Evolutionary conservation across 2,329 filamentous ascomycete species (phyloP).

Genomic region (Phyllosticta paracitricarpa): DNA sequence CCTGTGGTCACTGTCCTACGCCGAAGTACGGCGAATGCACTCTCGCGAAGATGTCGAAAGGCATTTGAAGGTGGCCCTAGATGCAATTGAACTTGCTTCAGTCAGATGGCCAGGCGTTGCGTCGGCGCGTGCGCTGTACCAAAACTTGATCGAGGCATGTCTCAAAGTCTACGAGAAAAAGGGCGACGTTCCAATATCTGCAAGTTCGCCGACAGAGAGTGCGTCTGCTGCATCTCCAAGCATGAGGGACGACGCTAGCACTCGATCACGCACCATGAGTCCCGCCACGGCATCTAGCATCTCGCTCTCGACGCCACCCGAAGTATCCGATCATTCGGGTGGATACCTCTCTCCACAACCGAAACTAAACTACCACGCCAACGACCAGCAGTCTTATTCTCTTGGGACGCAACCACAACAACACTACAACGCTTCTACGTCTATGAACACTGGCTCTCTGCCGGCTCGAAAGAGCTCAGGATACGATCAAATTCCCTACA

Average conservation of each 20-base stretch:
- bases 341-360: slow-evolving; percentile 26
- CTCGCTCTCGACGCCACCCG: slow-evolving; percentile 28
- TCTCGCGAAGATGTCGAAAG: slow-evolving; percentile 64
- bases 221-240: slow-evolving; percentile 28
- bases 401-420: slow-evolving; percentile 14
- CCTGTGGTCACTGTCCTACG: slow-evolving; percentile 83
- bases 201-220: slow-evolving; percentile 37
- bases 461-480: neutral
- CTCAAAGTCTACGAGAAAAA: slow-evolving; percentile 73
- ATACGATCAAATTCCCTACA: slow-evolving; percentile 15
- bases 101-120: slow-evolving; percentile 87
- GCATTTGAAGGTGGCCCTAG: slow-evolving; percentile 63
- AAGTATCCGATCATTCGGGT: slow-evolving; percentile 23
- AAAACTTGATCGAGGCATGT: slow-evolving; percentile 75
- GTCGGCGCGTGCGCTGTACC: slow-evolving; percentile 75
- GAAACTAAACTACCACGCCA: slow-evolving; percentile 19
- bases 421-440: slow-evolving; percentile 17
- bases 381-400: slow-evolving; percentile 15
- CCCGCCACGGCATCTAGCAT: slow-evolving; percentile 30
- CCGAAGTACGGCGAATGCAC: slow-evolving; percentile 67
- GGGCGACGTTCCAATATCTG: slow-evolving; percentile 40
- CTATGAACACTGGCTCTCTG: neutral
- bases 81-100: slow-evolving; percentile 68
- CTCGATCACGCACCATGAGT: slow-evolving; percentile 36
- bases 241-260: slow-evolving; percentile 31